phyloP scores from a whole-genome alignment of 306 rosid genomes.

The Cucurbita moschata region DNA sequence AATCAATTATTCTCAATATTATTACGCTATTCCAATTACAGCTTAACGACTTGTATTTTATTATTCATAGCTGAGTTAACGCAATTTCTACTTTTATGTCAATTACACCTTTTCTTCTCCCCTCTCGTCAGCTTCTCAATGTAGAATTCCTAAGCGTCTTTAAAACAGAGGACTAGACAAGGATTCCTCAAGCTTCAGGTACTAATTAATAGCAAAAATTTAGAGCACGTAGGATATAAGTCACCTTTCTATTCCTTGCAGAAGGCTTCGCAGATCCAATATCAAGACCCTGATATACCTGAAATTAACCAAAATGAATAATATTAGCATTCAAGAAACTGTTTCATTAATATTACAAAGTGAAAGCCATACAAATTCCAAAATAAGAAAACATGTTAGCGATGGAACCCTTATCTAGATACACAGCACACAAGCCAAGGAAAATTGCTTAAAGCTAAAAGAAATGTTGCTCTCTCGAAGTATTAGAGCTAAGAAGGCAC shows the following conservation, averaged over 20 bases:
- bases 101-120: neutral
- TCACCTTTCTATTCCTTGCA: conserved; percentile 52
- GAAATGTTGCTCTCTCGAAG: neutral
- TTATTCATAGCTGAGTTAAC: neutral
- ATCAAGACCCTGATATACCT: conserved; percentile 86
- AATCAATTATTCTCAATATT: neutral
- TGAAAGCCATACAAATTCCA: neutral
- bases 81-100: neutral
- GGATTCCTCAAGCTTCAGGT: neutral
- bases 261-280: conserved; percentile 95
- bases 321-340: neutral
- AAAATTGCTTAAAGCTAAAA: neutral
- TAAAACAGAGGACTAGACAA: neutral
- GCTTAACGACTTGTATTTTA: neutral
- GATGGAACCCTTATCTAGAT: neutral
- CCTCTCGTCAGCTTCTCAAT: neutral
- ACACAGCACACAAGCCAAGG: neutral
- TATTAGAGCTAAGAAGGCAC: neutral
- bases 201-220: neutral
- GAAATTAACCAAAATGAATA: neutral
- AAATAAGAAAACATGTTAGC: neutral
- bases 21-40: neutral
- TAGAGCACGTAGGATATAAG: conserved; percentile 1
- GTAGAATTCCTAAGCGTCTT: neutral
- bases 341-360: neutral